Conservation (phyloP, 257 asterid genomes). For the Gynochthodes officinalis region DNA sequence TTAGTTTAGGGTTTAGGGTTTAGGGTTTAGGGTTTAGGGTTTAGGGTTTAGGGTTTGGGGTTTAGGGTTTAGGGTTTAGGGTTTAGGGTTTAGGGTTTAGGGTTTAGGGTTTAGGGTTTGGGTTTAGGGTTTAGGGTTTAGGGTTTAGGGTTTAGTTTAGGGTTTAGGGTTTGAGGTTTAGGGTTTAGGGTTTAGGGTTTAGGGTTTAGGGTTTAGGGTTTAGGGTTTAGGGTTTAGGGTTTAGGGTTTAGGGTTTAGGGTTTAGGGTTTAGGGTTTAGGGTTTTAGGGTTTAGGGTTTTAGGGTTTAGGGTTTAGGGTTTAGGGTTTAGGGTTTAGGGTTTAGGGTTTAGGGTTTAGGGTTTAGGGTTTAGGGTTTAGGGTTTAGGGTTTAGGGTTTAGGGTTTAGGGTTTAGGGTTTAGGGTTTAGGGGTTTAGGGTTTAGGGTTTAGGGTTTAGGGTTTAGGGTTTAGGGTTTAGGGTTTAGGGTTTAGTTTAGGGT, state of each 20-base stretch:
- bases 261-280: constrained; percentile 6
- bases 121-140: constrained; percentile 20
- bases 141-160: constrained; percentile 21
- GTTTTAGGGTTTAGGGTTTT: not conserved
- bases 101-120: constrained; percentile 26
- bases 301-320: not conserved
- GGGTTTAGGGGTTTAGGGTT: constrained; percentile 2
- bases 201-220: constrained; percentile 20
- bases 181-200: no score
- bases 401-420: constrained; percentile 8
- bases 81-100: constrained; percentile 28
- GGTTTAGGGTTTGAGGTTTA: no score
- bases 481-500: constrained; percentile 8
- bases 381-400: constrained; percentile 6
- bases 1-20: constrained; percentile 18
- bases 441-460: not conserved
- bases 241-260: constrained; percentile 9
- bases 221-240: constrained; percentile 25
- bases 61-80: constrained; percentile 29
- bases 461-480: constrained; percentile 8
- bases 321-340: constrained; percentile 5
- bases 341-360: constrained; percentile 6
- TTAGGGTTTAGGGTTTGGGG: constrained; percentile 23
- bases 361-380: constrained; percentile 8
- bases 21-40: constrained; percentile 26